These are phyloP conservation scores for Colletotrichum godetiae DNA, from an alignment of 2,329 filamentous ascomycete genomes.

Conservation along the genomic window DNA sequence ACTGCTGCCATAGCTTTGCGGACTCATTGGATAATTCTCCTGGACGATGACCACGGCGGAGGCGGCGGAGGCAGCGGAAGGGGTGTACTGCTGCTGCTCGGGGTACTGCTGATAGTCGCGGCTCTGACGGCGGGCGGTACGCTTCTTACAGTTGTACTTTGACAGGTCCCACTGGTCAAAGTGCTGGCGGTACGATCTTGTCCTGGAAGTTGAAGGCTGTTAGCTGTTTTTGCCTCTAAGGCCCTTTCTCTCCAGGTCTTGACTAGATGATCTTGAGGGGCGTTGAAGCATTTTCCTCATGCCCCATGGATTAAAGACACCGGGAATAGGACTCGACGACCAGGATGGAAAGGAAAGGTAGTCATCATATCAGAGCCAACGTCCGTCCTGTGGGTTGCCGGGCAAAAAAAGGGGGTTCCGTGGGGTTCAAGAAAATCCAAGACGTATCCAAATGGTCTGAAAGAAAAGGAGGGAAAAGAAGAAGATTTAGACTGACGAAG, in stretches of 20 bases:
- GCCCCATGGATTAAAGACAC: background rate
- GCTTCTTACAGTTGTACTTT: constrained; percentile 59
- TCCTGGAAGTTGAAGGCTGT: constrained; percentile 36
- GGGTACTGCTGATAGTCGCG: background rate
- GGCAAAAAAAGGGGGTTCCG: background rate
- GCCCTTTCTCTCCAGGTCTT: background rate
- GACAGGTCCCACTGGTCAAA: constrained; percentile 57
- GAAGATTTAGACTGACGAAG: constrained; percentile 48
- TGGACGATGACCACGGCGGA: no score
- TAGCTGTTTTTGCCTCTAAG: background rate
- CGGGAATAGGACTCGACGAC: background rate
- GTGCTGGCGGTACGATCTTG: constrained; percentile 61
- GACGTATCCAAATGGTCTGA: no score
- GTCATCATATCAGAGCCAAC: background rate
- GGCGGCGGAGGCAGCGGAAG: background rate
- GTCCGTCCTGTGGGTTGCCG: background rate
- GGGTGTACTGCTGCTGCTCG: background rate
- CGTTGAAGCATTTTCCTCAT: background rate
- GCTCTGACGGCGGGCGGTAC: constrained; percentile 42
- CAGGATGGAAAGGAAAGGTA: background rate
- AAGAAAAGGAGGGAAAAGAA: background rate
- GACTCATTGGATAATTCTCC: background rate
- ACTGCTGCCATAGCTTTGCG: background rate
- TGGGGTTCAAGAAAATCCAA: background rate
- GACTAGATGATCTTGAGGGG: constrained; percentile 9